Conservation (phyloP, 2,329 filamentous ascomycete genomes). For the Beauveria pseudobassiana region DNA sequence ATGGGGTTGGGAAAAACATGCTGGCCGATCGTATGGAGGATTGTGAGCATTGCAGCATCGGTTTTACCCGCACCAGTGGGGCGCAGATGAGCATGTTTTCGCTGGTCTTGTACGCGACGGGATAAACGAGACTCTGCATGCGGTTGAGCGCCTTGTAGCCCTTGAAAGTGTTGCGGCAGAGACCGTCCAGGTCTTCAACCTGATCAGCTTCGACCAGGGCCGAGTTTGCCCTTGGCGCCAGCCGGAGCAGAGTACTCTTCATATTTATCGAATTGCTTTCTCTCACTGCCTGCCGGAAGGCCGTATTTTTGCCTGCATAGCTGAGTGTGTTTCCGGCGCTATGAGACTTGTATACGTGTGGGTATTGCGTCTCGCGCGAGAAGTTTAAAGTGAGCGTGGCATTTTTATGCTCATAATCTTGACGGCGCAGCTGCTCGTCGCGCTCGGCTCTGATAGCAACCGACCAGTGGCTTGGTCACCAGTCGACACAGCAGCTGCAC, state of each 20-base stretch:
- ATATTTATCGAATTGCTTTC: conserved; percentile 67
- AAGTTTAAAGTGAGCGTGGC: conserved; percentile 63
- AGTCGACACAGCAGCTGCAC: conserved; percentile 24
- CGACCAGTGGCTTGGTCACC: conserved; percentile 34
- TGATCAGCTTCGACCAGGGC: conserved; percentile 63
- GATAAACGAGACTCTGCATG: conserved; percentile 96
- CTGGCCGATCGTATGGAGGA: conserved; percentile 83
- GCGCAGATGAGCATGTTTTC: conserved; percentile 99
- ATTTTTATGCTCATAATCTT: conserved; percentile 79
- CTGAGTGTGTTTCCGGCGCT: conserved; percentile 81
- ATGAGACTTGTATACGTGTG: conserved; percentile 84
- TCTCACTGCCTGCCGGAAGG: conserved; percentile 67
- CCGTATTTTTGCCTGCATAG: conserved; percentile 73
- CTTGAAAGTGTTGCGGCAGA: conserved; percentile 87
- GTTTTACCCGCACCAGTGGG: conserved; percentile 97
- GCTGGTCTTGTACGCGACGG: conserved; percentile 88
- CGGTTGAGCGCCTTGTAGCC: conserved; percentile 91
- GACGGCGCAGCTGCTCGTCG: conserved; percentile 66
- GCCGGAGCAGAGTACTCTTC: conserved; percentile 88
- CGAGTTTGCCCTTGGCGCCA: conserved; percentile 66
- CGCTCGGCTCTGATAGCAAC: conserved; percentile 69
- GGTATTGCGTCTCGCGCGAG: conserved; percentile 69
- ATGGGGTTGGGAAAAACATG: conserved; percentile 74
- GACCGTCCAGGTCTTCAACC: conserved; percentile 76
- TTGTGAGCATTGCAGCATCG: conserved; percentile 93